phyloP scores from a whole-genome alignment of 1,139 yeast species.

The Lipomyces yarrowii region DNA sequence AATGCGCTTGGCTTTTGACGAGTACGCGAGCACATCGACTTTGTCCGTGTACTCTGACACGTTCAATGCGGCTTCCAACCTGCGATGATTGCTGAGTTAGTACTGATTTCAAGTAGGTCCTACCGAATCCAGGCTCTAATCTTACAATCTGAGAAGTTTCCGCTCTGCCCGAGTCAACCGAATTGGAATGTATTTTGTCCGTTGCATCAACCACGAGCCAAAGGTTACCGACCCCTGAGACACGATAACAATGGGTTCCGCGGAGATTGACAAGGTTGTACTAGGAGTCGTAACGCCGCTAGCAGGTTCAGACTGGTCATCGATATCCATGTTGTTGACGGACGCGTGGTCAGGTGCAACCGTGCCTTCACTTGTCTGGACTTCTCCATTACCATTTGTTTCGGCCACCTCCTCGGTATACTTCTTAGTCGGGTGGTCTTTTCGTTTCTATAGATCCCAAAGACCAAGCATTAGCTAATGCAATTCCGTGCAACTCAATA shows the following conservation, averaged over 20 bases:
- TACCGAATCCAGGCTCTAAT: not conserved
- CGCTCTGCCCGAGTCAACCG: slow-evolving; percentile 67
- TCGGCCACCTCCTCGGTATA: slow-evolving; percentile 11
- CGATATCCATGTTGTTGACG: slow-evolving; percentile 32
- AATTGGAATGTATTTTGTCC: slow-evolving; percentile 62
- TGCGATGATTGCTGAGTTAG: not conserved
- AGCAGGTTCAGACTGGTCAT: slow-evolving; percentile 28
- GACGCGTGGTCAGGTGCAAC: slow-evolving; percentile 18
- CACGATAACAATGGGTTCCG: slow-evolving; percentile 35
- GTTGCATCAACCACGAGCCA: slow-evolving; percentile 42
- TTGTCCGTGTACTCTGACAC: slow-evolving; percentile 77
- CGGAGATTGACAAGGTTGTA: slow-evolving; percentile 24
- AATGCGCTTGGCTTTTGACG: slow-evolving; percentile 65
- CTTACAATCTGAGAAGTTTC: slow-evolving; percentile 55
- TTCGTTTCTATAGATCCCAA: slow-evolving; percentile 26
- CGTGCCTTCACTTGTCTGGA: slow-evolving; percentile 16
- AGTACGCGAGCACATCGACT: slow-evolving; percentile 62
- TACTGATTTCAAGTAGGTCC: not conserved
- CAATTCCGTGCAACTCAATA: not conserved
- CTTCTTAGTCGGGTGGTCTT: slow-evolving; percentile 13
- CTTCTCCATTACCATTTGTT: slow-evolving; percentile 21
- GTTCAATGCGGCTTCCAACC: slow-evolving; percentile 64
- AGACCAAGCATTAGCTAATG: not conserved
- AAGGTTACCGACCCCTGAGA: slow-evolving; percentile 37
- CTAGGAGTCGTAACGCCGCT: slow-evolving; percentile 21